Evolutionary conservation across 2,329 filamentous ascomycete species (phyloP).

Genomic region (Zymoseptoria pseudotritici): DNA sequence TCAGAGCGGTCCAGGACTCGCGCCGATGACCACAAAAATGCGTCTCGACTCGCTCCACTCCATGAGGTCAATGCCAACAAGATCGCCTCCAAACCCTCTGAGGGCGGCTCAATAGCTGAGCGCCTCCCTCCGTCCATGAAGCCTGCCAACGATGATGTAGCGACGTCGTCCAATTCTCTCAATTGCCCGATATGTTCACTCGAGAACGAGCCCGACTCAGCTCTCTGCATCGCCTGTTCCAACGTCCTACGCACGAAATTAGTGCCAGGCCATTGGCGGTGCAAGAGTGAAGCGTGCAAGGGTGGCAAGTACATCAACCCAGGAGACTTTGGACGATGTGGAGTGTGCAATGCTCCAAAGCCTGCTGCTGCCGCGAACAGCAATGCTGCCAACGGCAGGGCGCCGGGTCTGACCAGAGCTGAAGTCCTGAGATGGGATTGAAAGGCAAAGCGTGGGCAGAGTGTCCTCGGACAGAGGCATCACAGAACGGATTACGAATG

Average conservation of each 20-base stretch:
- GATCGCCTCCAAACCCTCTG: conserved; percentile 4
- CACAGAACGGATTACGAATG: neutral
- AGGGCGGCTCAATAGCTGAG: neutral
- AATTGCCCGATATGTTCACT: conserved; percentile 59
- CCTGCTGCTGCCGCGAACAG: conserved; percentile 6
- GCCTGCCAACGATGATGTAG: neutral
- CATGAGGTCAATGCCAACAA: conserved; percentile 4
- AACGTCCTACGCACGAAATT: conserved; percentile 56
- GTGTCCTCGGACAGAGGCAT: neutral
- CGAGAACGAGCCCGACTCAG: conserved; percentile 46
- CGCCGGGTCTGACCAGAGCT: conserved; percentile 20
- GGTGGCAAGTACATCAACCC: conserved; percentile 58
- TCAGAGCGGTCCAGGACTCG: neutral
- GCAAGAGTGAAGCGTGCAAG: conserved; percentile 49
- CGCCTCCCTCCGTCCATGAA: neutral
- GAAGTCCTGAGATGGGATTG: conserved; percentile 30
- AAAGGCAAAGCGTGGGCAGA: neutral
- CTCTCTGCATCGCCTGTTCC: conserved; percentile 62
- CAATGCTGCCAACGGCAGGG: conserved; percentile 2
- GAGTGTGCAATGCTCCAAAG: conserved; percentile 52
- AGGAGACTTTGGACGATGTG: conserved; percentile 62
- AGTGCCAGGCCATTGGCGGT: conserved; percentile 57
- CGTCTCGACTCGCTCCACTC: conserved; percentile 5
- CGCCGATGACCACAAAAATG: neutral
- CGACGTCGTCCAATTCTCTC: neutral